Conservation (phyloP, 768 basidiomycete species). For the Hemileccinum rubropunctum region DNA sequence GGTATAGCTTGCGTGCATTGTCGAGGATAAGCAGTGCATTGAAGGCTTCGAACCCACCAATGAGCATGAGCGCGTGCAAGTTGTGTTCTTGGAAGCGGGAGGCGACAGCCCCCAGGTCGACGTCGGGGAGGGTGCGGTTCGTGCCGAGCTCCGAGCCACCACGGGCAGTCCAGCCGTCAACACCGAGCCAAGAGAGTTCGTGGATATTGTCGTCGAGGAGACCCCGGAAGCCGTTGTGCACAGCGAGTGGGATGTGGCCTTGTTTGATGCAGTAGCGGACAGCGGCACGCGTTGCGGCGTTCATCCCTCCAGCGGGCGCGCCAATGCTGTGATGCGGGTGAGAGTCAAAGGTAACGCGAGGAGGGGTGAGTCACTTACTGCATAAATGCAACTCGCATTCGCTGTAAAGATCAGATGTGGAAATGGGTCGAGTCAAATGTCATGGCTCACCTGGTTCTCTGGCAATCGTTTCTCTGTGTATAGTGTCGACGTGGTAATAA, state of each 20-base stretch:
- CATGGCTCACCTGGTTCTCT: conserved; percentile 37
- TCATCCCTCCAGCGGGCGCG: conserved; percentile 98
- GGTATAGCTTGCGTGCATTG: conserved; percentile 77
- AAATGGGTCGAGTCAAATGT: neutral
- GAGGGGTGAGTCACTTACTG: conserved; percentile 53
- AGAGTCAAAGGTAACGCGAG: neutral
- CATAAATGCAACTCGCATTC: conserved; percentile 78
- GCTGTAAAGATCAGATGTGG: conserved; percentile 37
- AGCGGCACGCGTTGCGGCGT: conserved; percentile 93
- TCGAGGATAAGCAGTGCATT: conserved; percentile 74
- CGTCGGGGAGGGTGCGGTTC: conserved; percentile 83
- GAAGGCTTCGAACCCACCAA: conserved; percentile 97
- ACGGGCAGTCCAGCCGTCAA: conserved; percentile 93
- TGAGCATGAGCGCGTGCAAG: conserved; percentile 78
- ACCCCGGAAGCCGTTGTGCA: conserved; percentile 96
- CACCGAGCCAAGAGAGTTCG: conserved; percentile 92
- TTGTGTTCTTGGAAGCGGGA: conserved; percentile 85
- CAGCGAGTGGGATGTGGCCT: conserved; percentile 88
- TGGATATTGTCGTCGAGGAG: conserved; percentile 85
- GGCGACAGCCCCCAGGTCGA: conserved; percentile 86
- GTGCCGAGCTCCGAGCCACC: conserved; percentile 98
- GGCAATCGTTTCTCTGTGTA: conserved; percentile 55
- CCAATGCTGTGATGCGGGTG: conserved; percentile 64
- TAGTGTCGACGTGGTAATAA: conserved; percentile 67
- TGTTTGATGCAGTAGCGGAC: conserved; percentile 90